Base-by-base conservation (phyloP, 2,329 filamentous ascomycete genomes). In the Malbranchea cinnamomea region DNA sequence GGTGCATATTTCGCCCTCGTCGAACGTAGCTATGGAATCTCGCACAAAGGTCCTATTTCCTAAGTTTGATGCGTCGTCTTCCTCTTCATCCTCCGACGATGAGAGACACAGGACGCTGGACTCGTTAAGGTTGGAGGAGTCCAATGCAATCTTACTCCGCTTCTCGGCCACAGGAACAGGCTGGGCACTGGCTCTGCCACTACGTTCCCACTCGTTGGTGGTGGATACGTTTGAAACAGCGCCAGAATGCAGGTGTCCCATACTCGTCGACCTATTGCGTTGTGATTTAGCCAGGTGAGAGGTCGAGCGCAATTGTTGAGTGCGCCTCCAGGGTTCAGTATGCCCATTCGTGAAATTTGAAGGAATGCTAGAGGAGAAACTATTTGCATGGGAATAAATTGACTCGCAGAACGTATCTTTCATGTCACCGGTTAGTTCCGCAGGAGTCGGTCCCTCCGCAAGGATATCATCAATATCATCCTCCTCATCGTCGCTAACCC, bases 31-130 rank as follows among this genome's bases (percentile, higher is more conserved):
- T 25, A 60, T 49, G 35, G 57, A 60, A 32, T 57, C 55, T 28
- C 57, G 46, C 23, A 46, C 32, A 12, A 26, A 29, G 17, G 42
- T 34, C 21, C 38, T 34, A 10, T 39, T 29, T 21, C 20, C 31
- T n/a, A 16, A 30, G 11, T 23, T 19, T 5, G 34, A 30, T 3
- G 23, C 35, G 8, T 42, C 37, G 6, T 51, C 46, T 13, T 52
- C 51, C 2, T 57, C 57, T 13, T 52, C 59, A 27, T 60, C 56
- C 32, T 63, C 60, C 0, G 60, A 64, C n/a, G 60, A 64, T 3
- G 60, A 64, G 24, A 65, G 52, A 29, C 54, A 59, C 6, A 65
- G 53, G 7, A 64, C 49, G 37, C 61, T 65, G 5, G 54, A 54
- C 9, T 54, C 50, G 24, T 54, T 53, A 14, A 65, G 46, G 36